phyloP scores from a whole-genome alignment of 2,329 filamentous ascomycete genomes.

The Fusarium sp. region DNA sequence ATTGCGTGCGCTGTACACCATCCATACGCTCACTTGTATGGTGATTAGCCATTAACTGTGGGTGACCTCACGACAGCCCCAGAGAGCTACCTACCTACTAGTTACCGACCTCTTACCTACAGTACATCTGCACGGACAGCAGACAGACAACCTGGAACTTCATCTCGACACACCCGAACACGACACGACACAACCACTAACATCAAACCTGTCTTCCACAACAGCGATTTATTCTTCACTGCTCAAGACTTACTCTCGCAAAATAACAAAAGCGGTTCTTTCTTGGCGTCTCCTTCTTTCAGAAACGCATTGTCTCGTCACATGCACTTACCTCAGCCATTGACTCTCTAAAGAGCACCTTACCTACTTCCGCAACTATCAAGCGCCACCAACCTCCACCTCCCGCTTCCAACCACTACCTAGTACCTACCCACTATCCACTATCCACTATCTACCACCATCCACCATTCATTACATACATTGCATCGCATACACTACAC shows the following conservation, averaged over 20 bases:
- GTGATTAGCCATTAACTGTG: background rate
- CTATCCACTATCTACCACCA: background rate
- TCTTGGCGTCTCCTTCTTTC: background rate
- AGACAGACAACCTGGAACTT: constrained; percentile 1
- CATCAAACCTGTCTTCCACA: constrained; percentile 12
- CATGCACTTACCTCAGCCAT: constrained; percentile 22
- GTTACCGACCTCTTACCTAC: background rate
- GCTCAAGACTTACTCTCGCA: background rate
- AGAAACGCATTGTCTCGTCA: constrained; percentile 27
- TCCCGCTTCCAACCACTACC: constrained; percentile 33
- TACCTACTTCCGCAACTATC: constrained; percentile 11
- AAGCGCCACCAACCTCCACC: constrained; percentile 42
- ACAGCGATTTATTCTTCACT: background rate
- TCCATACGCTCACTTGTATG: background rate
- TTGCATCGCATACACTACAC: background rate
- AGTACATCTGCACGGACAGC: constrained; percentile 19
- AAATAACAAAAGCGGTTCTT: constrained; percentile 1
- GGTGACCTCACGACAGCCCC: constrained; percentile 17
- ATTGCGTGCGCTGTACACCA: background rate
- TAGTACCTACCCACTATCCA: too few species aligned
- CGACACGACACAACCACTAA: constrained; percentile 8
- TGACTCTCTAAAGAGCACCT: background rate
- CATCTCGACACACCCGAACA: constrained; percentile 20
- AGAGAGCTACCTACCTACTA: constrained; percentile 3
- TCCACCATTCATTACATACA: constrained; percentile 17